A percentile compares a stretch with the other conserved stretches of the same genome.
phyloP scores from a whole-genome alignment of 176 grass and related monocot genomes.

The Cenchrus purpureus region DNA sequence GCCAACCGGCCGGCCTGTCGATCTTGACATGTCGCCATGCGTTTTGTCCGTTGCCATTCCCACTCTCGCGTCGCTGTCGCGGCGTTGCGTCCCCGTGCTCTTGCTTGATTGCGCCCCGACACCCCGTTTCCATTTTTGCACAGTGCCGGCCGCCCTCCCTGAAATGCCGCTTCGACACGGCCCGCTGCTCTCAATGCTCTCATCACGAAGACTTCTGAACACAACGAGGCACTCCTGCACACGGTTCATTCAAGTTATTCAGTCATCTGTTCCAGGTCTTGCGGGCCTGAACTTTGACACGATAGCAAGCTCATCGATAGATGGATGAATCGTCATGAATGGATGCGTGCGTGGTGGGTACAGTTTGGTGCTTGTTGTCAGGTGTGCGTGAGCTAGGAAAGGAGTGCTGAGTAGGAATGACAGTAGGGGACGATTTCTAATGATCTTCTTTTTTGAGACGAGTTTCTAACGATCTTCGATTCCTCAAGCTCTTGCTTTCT shows the following conservation, averaged over 20 bases:
- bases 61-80: slow-evolving; percentile 59
- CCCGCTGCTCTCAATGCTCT: neutral
- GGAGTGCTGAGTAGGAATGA: neutral
- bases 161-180: neutral
- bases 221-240: neutral
- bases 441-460: too few species aligned
- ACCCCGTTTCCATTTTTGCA: slow-evolving; percentile 50
- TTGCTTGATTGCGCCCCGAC: neutral
- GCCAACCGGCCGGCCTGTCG: neutral
- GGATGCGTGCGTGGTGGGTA: neutral
- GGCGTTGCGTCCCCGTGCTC: slow-evolving; percentile 12
- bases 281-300: neutral
- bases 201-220: too few species aligned
- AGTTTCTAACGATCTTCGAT: too few species aligned
- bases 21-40: slow-evolving; percentile 20
- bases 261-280: neutral
- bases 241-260: slow-evolving; percentile 17
- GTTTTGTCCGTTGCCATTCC: slow-evolving; percentile 62
- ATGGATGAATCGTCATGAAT: slow-evolving; percentile 6
- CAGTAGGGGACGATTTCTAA: too few species aligned
- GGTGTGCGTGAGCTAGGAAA: neutral
- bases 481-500: too few species aligned
- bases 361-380: slow-evolving; percentile 37
- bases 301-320: slow-evolving; percentile 19
- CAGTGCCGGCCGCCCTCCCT: slow-evolving; percentile 14